phyloP scores from a whole-genome alignment of 345 rosid species.

The Populus deltoides region DNA sequence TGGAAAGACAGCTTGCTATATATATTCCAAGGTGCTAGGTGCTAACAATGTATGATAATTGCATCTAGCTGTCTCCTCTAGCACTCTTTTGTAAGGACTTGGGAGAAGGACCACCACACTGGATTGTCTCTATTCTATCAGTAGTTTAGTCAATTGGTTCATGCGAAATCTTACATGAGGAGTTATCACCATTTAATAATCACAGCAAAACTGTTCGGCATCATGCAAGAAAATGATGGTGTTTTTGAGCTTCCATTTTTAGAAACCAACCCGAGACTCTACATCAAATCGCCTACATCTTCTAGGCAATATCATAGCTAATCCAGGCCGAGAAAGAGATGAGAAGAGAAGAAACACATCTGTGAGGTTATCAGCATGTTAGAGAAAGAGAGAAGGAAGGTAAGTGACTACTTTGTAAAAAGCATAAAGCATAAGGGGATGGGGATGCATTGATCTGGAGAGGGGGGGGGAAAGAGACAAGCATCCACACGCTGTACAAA shows the following conservation, averaged over 20 bases:
- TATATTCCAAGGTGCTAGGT: not conserved
- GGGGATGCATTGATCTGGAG: constrained; percentile 25
- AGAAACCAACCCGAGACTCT: not conserved
- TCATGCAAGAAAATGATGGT: not conserved
- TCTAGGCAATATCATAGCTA: not conserved
- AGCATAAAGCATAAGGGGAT: constrained; percentile 32
- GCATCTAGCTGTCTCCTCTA: not conserved
- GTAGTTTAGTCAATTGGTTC: too few species aligned
- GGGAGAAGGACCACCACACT: too few species aligned
- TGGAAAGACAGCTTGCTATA: not conserved
- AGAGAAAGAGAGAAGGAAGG: not conserved
- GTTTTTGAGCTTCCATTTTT: not conserved
- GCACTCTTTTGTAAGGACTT: not conserved
- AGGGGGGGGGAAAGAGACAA: constrained; percentile 12
- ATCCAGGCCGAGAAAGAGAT: not conserved
- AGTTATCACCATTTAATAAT: not conserved
- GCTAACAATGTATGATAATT: not conserved
- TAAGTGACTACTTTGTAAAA: constrained; percentile 25
- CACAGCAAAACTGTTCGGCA: not conserved
- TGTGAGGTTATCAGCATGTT: too few species aligned
- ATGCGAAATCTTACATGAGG: too few species aligned
- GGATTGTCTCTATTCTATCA: too few species aligned
- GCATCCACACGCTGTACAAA: constrained; percentile 19
- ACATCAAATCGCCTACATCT: not conserved
- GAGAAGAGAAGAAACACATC: too few species aligned